Evolutionary conservation across 768 basidiomycete genomes (phyloP), one percentile per base, ranked within the genome.

Genomic region (Lactarius psammicola): DNA sequence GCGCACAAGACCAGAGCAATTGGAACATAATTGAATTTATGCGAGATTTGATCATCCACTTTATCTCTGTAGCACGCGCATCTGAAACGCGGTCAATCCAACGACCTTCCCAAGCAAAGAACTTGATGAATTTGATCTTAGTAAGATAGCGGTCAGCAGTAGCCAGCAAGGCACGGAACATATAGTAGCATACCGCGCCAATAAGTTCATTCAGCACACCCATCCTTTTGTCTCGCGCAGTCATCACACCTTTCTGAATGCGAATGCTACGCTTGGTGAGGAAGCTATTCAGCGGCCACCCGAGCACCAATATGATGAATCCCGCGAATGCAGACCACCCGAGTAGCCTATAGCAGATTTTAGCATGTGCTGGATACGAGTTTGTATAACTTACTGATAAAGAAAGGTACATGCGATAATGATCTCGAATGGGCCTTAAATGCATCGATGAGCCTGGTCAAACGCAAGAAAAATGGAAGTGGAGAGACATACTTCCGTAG

Each of bases 51-150:
- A 90, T 75, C 81, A 94, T 81, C 88, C 91, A 92, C 62, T 81
- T 76, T 76, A 95, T 80, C 77, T 95, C 94, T 17, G 76, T 76
- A 46, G 82, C 81, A 66, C 94, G 80, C 2, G 89, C 84, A 51
- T 87, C 85, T 63, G 86, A 72, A 0, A 82, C 86, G 15, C 85
- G 80, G 31, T 82, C 75, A 51, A 90, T 88, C 92, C 92, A 93
- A 15, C 84, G 81, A 49, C 87, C 82, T 69, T 90, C 89, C 82
- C 90, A 92, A 1, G 89, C 89, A 67, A 92, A 92, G 79, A 92
- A 90, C 74, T 92, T 90, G 79, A 90, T 87, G 71, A 90, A 89
- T 75, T 89, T 89, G 63, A 88, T 77, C 84, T 85, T 54, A 4
- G 66, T 9, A 30, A 46, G 15, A 20, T 18, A 15, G 36, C 7